phyloP scores from a whole-genome alignment of 352 stramenopile genomes.

The Phytophthora kernoviae region DNA sequence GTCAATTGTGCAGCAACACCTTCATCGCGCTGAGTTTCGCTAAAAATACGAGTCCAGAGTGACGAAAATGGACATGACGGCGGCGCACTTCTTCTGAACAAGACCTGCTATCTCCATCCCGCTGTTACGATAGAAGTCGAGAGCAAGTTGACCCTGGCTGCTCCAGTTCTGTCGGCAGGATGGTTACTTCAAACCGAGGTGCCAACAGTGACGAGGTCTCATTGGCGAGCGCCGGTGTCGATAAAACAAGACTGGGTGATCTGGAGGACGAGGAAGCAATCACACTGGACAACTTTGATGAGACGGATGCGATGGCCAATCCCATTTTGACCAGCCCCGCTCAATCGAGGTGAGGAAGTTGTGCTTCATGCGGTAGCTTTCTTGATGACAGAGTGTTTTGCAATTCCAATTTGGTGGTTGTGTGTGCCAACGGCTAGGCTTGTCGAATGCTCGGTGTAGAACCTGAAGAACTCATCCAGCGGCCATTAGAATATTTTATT shows the following conservation, averaged over 20 bases:
- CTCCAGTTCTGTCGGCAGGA: background rate
- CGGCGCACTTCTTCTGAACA: constrained; percentile 1
- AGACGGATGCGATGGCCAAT: constrained; percentile 33
- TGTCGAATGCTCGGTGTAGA: constrained; percentile 79
- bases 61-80: constrained; percentile 35
- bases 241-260: background rate
- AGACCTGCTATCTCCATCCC: background rate
- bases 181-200: constrained; percentile 16
- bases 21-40: background rate
- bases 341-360: constrained; percentile 46
- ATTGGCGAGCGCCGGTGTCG: constrained; percentile 3
- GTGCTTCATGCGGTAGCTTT: background rate
- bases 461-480: constrained; percentile 62
- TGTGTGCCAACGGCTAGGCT: constrained; percentile 29
- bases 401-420: background rate
- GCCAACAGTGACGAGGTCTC: constrained; percentile 14
- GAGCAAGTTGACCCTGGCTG: constrained; percentile 1
- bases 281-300: constrained; percentile 73
- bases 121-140: constrained; percentile 2
- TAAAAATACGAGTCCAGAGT: constrained; percentile 33
- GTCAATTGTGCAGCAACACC: constrained; percentile 2
- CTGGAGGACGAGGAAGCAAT: constrained; percentile 28
- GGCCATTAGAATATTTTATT: constrained; percentile 67
- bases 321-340: constrained; percentile 65
- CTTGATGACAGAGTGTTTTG: constrained; percentile 13